phyloP scores from a whole-genome alignment of 768 basidiomycete genomes.

The Exidia glandulosa region DNA sequence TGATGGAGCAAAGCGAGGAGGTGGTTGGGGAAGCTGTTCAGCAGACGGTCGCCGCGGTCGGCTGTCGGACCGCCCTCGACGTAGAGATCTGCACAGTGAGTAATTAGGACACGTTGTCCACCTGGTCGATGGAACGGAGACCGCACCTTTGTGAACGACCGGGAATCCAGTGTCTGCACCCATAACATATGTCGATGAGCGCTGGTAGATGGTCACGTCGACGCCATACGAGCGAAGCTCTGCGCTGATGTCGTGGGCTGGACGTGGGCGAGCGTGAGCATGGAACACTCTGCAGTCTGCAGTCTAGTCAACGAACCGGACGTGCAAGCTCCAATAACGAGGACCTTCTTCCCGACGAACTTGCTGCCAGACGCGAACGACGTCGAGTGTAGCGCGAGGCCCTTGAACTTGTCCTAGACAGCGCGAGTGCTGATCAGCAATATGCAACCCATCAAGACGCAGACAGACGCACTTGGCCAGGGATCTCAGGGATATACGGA shows the following conservation, averaged over 20 bases:
- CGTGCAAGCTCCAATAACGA: constrained; percentile 57
- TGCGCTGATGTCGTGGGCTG: constrained; percentile 39
- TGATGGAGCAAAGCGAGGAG: constrained; percentile 24
- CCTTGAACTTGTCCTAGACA: constrained; percentile 46
- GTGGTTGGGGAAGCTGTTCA: constrained; percentile 34
- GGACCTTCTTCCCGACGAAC: constrained; percentile 57
- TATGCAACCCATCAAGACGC: neutral
- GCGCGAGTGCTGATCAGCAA: constrained; percentile 2
- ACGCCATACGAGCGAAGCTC: constrained; percentile 36
- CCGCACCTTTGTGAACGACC: constrained; percentile 18
- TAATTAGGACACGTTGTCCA: neutral
- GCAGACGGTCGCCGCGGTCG: constrained; percentile 41
- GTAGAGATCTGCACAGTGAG: constrained; percentile 21
- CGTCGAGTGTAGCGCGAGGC: constrained; percentile 48
- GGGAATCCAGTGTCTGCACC: constrained; percentile 30
- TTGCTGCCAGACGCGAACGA: constrained; percentile 44
- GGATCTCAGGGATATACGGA: constrained; percentile 34
- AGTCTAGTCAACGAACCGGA: constrained; percentile 25
- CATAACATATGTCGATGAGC: constrained; percentile 47
- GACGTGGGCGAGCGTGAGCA: neutral
- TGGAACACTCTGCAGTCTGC: neutral
- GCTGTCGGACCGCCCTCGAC: constrained; percentile 36
- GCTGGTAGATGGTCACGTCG: constrained; percentile 36
- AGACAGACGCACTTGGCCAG: constrained; percentile 17
- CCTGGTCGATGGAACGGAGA: constrained; percentile 4